Evolutionary conservation across 192 early-diverging fungal species (phyloP).

Genomic region (Coemansia sp.): DNA sequence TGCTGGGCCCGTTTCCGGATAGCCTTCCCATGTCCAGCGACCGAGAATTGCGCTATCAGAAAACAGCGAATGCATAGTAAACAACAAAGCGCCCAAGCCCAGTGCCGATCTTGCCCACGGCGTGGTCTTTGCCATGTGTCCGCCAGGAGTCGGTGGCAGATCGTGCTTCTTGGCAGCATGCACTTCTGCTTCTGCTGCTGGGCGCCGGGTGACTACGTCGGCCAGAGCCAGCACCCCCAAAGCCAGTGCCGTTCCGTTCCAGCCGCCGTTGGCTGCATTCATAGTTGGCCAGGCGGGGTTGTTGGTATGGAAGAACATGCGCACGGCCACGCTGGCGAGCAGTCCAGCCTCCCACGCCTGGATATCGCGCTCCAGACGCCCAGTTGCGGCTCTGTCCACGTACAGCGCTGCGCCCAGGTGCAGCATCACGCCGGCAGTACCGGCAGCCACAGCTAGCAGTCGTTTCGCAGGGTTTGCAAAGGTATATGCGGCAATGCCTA

Average conservation of each 20-base stretch:
- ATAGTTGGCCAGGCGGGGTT: constrained; percentile 85
- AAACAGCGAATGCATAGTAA: constrained; percentile 73
- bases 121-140: too few species aligned
- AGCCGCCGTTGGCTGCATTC: constrained; percentile 68
- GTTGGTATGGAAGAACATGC: constrained; percentile 73
- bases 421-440: constrained; percentile 58
- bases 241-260: constrained; percentile 62
- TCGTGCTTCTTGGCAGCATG: constrained; percentile 42
- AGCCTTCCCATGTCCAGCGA: constrained; percentile 73
- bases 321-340: constrained; percentile 64
- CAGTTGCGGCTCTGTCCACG: constrained; percentile 51
- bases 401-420: constrained; percentile 61
- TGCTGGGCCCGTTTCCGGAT: constrained; percentile 69
- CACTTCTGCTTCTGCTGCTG: constrained; percentile 16
- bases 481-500: constrained; percentile 63
- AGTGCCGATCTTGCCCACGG: constrained; percentile 54
- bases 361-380: constrained; percentile 61
- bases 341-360: constrained; percentile 68
- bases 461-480: constrained; percentile 58
- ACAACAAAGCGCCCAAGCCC: constrained; percentile 65
- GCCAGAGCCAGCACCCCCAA: constrained; percentile 62
- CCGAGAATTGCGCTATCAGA: constrained; percentile 71
- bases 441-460: constrained; percentile 58
- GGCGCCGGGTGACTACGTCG: constrained; percentile 56
- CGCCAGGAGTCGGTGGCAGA: constrained; percentile 1